Evolutionary conservation across 2,329 filamentous ascomycete genomes (phyloP).

Genomic region (Hypomyces rosellus): DNA sequence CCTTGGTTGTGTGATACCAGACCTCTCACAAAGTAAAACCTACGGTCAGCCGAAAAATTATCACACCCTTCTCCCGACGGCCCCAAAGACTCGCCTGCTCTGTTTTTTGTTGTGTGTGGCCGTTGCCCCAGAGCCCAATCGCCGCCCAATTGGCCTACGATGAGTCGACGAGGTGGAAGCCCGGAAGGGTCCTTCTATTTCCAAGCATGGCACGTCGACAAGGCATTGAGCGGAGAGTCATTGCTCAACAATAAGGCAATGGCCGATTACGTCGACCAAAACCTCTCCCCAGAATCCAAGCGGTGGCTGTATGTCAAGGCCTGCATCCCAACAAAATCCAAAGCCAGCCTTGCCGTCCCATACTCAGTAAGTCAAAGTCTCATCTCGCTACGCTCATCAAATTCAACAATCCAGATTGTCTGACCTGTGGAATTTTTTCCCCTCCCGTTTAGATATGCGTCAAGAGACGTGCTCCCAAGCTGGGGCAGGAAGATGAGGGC

Average conservation of each 20-base stretch:
- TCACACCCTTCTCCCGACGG: constrained; percentile 5
- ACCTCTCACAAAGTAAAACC: too few relatives aligned
- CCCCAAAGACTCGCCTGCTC: background rate
- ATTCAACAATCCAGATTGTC: background rate
- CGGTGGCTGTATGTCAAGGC: constrained; percentile 10
- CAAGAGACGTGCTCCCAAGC: constrained; percentile 8
- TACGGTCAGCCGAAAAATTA: background rate
- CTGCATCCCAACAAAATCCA: constrained; percentile 9
- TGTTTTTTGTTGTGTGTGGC: background rate
- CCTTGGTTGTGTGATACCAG: background rate
- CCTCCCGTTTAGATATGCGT: constrained; percentile 3
- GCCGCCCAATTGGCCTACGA: background rate
- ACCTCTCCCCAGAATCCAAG: constrained; percentile 5
- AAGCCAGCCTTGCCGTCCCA: constrained; percentile 6
- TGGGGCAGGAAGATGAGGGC: constrained; percentile 7
- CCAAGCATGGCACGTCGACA: constrained; percentile 10
- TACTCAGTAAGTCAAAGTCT: constrained; percentile 7
- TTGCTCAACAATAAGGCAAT: constrained; percentile 9
- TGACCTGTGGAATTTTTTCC: background rate
- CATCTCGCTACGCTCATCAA: background rate
- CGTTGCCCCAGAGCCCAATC: background rate
- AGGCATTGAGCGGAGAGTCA: constrained; percentile 8
- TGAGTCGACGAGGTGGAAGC: constrained; percentile 8
- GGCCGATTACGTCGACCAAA: constrained; percentile 12
- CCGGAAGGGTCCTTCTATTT: constrained; percentile 12